phyloP scores from a whole-genome alignment of 139 green algal genomes.

The Medakamo hakoo region DNA sequence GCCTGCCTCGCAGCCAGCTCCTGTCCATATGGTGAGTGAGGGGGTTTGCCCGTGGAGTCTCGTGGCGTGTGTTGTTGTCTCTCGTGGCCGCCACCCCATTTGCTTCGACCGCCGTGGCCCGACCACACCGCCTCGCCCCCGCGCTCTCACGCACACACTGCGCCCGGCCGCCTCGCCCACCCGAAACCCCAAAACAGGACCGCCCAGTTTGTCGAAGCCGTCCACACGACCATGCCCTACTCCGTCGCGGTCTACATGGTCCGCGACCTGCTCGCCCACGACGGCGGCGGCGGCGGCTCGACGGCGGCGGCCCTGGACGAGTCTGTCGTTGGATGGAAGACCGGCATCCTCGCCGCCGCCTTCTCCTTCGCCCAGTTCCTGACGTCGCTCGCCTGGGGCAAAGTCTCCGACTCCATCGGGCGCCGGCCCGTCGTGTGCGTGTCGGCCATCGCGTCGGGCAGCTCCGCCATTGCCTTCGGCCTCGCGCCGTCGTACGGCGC shows the following conservation, averaged over 20 bases:
- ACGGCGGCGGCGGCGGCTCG: not conserved
- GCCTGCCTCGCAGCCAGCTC: too few relatives aligned
- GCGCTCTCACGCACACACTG: not conserved
- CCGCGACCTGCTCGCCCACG: constrained; percentile 15
- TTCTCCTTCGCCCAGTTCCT: constrained; percentile 34
- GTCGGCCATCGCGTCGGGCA: constrained; percentile 22
- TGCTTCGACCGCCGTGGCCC: not conserved
- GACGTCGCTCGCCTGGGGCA: constrained; percentile 27
- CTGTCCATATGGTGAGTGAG: too few relatives aligned
- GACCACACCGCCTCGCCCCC: not conserved
- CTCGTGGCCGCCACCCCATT: not conserved
- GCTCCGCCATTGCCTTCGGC: constrained; percentile 37
- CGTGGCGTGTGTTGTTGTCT: not conserved
- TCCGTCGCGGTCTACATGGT: constrained; percentile 50
- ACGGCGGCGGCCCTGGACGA: constrained; percentile 14
- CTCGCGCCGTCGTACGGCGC: constrained; percentile 18
- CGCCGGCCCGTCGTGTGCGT: constrained; percentile 46
- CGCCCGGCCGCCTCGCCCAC: not conserved
- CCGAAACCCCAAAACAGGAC: not conserved
- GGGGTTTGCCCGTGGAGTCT: too few relatives aligned
- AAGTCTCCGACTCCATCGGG: constrained; percentile 29
- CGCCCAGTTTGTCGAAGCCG: constrained; percentile 8
- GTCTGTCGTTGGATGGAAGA: constrained; percentile 22
- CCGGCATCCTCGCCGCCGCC: constrained; percentile 28
- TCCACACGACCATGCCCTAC: constrained; percentile 44